Evolutionary conservation across 1,139 yeast species (phyloP), one percentile per base, ranked within the genome.

Genomic region (Debaryomycetaceae sp.): DNA sequence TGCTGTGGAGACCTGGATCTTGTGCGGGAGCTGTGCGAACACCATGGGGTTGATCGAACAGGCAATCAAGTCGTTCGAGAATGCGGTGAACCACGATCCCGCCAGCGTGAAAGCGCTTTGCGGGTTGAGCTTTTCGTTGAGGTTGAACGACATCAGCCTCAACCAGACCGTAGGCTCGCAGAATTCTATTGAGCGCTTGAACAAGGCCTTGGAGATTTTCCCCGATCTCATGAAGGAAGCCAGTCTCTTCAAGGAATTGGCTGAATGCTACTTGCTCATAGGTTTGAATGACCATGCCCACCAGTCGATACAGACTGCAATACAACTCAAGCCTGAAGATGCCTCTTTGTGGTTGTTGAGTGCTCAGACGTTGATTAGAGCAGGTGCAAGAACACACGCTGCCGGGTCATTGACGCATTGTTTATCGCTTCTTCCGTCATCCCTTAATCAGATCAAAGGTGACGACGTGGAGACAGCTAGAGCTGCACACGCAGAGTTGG

Each of bases 211-310:
- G 39, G 72, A 69, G 31, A 49, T 45, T 46, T 64, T 46, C 56
- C 69, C 67, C 44, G 61, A 52, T 6, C 55, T 78, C 31, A 54
- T 64, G 37, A 65, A 64, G 40, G 69, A 68, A 42, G 52, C 73
- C 0, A 51, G 54, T 6, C 53, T 79, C 6, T 75, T 75, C 66
- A 69, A 67, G 42, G 82, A 77, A 53, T 60, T 79, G 41, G 68
- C 80, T 0, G 80, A 76, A 49, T 74, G 80, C 45, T 78, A 78
- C 53, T 53, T 78, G 24, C 57, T 71, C 20, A 54, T 76, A 8
- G 75, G 78, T 34, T 68, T 77, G 47, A 66, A 66, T 42, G 81
- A 77, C 41, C 80, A 76, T 48, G 81, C 84, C 0, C 80, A 76
- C 52, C 73, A 68, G 46, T 65, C 78, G 2, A 64, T 76, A 17